A percentile compares a stretch with the other conserved stretches of the same genome.
phyloP scores from a whole-genome alignment of 768 basidiomycete species.

The Leccinum boreale region DNA sequence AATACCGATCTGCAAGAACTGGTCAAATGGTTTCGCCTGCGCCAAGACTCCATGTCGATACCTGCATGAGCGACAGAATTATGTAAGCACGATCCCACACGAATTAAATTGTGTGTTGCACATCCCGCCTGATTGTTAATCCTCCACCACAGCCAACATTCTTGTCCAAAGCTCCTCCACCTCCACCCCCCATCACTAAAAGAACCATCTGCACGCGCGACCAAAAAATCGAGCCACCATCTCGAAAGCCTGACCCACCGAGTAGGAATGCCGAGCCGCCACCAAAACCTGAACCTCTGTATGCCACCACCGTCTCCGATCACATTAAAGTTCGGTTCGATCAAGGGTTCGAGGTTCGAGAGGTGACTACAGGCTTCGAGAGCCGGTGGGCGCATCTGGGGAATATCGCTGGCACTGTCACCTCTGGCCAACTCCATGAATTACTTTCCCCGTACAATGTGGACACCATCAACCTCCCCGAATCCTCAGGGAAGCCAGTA shows the following conservation, averaged over 20 bases:
- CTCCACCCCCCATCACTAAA: not conserved
- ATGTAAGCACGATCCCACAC: conserved; percentile 6
- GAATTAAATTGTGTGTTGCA: not conserved
- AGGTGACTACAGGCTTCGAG: conserved; percentile 66
- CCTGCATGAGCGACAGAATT: conserved; percentile 4
- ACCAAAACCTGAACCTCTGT: conserved; percentile 17
- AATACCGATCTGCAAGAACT: conserved; percentile 2
- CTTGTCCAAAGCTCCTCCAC: not conserved
- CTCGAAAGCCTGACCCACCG: conserved; percentile 1
- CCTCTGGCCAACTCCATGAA: conserved; percentile 31
- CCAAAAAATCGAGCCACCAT: not conserved
- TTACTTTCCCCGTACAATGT: conserved; percentile 45
- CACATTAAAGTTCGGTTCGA: conserved; percentile 56
- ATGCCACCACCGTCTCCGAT: conserved; percentile 42
- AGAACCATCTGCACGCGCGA: not conserved
- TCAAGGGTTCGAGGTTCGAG: conserved; percentile 56
- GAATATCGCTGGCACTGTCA: conserved; percentile 43
- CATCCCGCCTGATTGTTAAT: not conserved
- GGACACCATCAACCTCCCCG: conserved; percentile 35
- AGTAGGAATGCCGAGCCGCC: not conserved
- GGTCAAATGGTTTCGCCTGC: not conserved
- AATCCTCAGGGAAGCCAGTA: conserved; percentile 20
- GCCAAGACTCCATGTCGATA: not conserved
- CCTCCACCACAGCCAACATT: not conserved
- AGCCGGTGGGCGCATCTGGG: conserved; percentile 56